Conservation (phyloP, 176 grass and related monocot genomes). For the Rhynchospora tenuis region DNA sequence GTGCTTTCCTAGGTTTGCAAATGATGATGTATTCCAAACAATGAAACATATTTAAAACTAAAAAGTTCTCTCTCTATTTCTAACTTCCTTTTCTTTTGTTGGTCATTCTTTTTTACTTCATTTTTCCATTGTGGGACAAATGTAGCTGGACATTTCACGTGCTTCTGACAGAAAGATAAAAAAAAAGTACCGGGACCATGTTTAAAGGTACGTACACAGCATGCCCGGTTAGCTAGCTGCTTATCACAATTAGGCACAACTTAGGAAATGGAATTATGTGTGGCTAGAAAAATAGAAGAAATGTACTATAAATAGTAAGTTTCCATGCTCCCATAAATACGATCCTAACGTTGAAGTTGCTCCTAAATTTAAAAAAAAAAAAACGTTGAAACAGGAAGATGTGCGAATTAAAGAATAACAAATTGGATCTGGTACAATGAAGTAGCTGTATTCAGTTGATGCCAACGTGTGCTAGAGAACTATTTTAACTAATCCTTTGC, state of each 20-base stretch:
- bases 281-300: background rate
- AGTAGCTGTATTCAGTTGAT: background rate
- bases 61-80: too few relatives aligned
- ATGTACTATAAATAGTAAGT: background rate
- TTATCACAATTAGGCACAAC: background rate
- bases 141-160: background rate
- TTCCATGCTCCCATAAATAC: background rate
- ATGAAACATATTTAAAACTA: conserved; percentile 4
- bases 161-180: background rate
- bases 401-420: background rate
- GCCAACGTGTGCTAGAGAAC: background rate
- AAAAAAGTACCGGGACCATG: background rate
- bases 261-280: background rate
- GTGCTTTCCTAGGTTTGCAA: background rate
- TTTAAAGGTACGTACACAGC: background rate
- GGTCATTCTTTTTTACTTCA: background rate
- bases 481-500: background rate
- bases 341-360: background rate
- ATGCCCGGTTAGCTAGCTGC: background rate
- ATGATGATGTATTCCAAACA: background rate
- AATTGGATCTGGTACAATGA: background rate
- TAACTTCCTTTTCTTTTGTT: background rate
- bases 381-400: background rate
- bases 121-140: background rate
- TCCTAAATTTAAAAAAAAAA: too few relatives aligned